phyloP scores from a whole-genome alignment of 176 grass and related monocot genomes.

The Oryza coarctata region DNA sequence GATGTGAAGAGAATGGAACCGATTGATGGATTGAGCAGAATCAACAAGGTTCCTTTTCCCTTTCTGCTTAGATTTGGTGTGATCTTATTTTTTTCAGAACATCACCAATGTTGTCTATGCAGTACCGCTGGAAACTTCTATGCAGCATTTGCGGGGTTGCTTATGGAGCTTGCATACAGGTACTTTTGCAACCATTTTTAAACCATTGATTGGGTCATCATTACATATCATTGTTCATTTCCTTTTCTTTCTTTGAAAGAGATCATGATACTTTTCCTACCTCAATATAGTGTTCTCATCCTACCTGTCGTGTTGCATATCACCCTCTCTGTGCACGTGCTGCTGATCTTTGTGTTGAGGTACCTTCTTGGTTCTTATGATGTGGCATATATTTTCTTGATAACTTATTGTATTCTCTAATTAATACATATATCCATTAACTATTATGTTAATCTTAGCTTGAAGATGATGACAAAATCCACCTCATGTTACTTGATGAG shows the following conservation, averaged over 20 bases:
- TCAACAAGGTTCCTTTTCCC: slow-evolving; percentile 71
- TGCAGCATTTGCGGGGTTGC: slow-evolving; percentile 98
- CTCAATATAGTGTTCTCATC: slow-evolving; percentile 81
- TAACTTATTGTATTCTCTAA: slow-evolving; percentile 25
- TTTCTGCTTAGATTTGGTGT: slow-evolving; percentile 20
- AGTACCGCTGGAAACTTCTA: slow-evolving; percentile 98
- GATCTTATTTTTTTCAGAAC: slow-evolving; percentile 19
- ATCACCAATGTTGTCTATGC: slow-evolving; percentile 30
- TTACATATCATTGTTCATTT: slow-evolving; percentile 16
- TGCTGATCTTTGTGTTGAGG: slow-evolving; percentile 99
- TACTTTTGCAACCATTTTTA: slow-evolving; percentile 40
- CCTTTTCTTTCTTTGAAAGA: neutral
- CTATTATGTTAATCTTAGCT: slow-evolving; percentile 59
- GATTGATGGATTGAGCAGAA: slow-evolving; percentile 93
- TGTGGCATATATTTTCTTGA: slow-evolving; percentile 19
- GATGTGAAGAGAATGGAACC: slow-evolving; percentile 99
- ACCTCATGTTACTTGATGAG: slow-evolving; percentile 87
- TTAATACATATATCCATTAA: slow-evolving; percentile 13
- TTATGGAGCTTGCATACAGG: slow-evolving; percentile 99
- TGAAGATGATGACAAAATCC: slow-evolving; percentile 92
- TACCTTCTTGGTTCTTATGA: slow-evolving; percentile 34
- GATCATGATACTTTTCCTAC: slow-evolving; percentile 25
- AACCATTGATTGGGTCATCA: slow-evolving; percentile 27
- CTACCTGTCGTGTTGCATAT: slow-evolving; percentile 94
- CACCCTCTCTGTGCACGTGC: slow-evolving; percentile 97